Evolutionary conservation across 2,329 filamentous ascomycete genomes (phyloP), one percentile per base, ranked within the genome.

Genomic region (Chaetomium sp.): DNA sequence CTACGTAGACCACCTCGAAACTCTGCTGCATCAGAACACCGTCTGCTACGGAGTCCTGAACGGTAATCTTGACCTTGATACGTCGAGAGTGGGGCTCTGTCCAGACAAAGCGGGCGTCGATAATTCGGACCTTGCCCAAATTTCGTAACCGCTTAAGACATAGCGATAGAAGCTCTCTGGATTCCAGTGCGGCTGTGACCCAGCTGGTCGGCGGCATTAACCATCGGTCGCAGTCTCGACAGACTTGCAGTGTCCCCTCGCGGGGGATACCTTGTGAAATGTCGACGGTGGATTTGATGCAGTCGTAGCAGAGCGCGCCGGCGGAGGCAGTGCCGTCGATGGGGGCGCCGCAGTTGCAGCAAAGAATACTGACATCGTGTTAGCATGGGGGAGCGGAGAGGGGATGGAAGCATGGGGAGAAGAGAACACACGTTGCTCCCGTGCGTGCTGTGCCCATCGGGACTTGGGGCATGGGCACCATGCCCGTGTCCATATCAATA

Each of bases 91-190:
- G 94, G 9, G 94, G 92, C 72, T 99, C 94, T 1, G 94, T 99
- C 94, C 94, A 99, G 68, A 97, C 88, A 69, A 97, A 99, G 66
- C 85, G 88, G 47, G 94, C 94, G 70, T 99, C 94, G 67, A 96
- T 91, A 67, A 99, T 94, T 59, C 94, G 82, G 63, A 95, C 89
- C 76, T 94, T 95, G 70, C 86, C 84, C 61, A 99, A 75, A 35
- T 91, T 91, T 61, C 88, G 80, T 61, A 99, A 74, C 72, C 94
- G 95, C 69, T 90, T 86, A 62, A 99, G 78, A 72, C 94, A 99
- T 47, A 99, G 76, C 5, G 94, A 91, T 52, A 99, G 80, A 56
- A 99, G 79, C 75, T 99, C 94, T 73, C 91, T 85, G 44, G 90
- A 96, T 73, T 99, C 94, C 54, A 83, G 89, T 19, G 81, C 73